Percentiles rank a stretch among this genome's conserved stretches.
Evolutionary conservation across 495 filamentous ascomycete genomes (phyloP).

Genomic region (Evernia prunastri): DNA sequence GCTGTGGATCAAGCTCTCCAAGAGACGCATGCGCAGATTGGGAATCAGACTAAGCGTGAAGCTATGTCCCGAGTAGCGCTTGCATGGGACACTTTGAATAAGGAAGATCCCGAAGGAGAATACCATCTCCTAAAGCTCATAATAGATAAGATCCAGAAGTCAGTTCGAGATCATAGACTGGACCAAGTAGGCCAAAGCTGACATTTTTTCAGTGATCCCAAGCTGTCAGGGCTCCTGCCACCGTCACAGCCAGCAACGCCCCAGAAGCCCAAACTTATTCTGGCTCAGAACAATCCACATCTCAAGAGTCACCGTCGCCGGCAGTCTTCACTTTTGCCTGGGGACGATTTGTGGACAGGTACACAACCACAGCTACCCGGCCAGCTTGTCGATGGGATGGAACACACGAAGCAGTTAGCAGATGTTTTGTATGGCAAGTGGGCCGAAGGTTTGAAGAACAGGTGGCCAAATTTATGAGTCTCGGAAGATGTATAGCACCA

Average conservation of each 20-base stretch:
- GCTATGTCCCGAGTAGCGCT: constrained; percentile 72
- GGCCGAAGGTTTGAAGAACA: constrained; percentile 72
- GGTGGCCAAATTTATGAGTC: constrained; percentile 59
- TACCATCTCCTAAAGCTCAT: constrained; percentile 73
- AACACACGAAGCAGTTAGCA: constrained; percentile 80
- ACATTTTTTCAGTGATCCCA: constrained; percentile 40
- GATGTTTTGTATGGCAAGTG: constrained; percentile 88
- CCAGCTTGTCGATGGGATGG: constrained; percentile 65
- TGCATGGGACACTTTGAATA: constrained; percentile 77
- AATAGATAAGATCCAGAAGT: constrained; percentile 53
- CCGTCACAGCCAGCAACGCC: constrained; percentile 39
- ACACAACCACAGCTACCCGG: constrained; percentile 40
- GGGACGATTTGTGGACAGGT: constrained; percentile 35
- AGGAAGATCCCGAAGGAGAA: constrained; percentile 83
- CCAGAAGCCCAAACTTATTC: constrained; percentile 57
- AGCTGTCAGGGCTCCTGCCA: constrained; percentile 44
- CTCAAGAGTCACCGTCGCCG: constrained; percentile 68
- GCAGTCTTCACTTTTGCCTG: constrained; percentile 49
- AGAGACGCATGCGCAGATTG: constrained; percentile 75
- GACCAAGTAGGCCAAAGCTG: not conserved
- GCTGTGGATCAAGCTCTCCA: constrained; percentile 73
- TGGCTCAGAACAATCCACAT: constrained; percentile 80
- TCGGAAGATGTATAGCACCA: not conserved
- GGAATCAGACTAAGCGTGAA: constrained; percentile 65
- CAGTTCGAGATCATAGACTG: constrained; percentile 19